phyloP scores from a whole-genome alignment of 495 filamentous ascomycete species.

The Venustampulla echinocandica region DNA sequence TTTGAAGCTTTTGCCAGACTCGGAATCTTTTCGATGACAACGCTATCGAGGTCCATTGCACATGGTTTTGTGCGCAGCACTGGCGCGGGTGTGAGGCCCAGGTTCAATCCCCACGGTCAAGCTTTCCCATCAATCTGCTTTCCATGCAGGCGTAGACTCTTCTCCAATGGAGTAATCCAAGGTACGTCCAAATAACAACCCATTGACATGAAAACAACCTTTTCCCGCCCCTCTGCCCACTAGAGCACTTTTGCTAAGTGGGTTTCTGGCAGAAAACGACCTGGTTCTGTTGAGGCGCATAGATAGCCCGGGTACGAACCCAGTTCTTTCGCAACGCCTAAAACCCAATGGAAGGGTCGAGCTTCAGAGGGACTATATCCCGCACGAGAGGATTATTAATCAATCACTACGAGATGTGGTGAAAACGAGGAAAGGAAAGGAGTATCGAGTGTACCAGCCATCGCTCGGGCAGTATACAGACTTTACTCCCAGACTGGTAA shows the following conservation, averaged over 20 bases:
- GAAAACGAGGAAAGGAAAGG: slow-evolving; percentile 38
- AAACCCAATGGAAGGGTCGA: slow-evolving; percentile 35
- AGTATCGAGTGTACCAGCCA: slow-evolving; percentile 50
- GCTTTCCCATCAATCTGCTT: not conserved
- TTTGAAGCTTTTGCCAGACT: not conserved
- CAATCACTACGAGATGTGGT: slow-evolving; percentile 46
- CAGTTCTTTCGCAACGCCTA: slow-evolving; percentile 36
- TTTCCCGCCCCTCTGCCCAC: not conserved
- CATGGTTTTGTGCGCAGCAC: too few relatives aligned
- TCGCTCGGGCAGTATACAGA: slow-evolving; percentile 64
- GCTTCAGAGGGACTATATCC: slow-evolving; percentile 41
- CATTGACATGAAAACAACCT: too few relatives aligned
- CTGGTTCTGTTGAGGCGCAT: slow-evolving; percentile 15
- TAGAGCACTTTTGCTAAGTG: not conserved
- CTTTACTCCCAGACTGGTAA: slow-evolving; percentile 55
- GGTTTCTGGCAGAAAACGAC: slow-evolving; percentile 11
- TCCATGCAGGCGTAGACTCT: not conserved
- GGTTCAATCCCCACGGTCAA: too few relatives aligned
- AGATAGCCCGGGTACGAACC: not conserved
- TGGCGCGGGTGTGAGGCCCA: too few relatives aligned
- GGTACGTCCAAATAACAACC: slow-evolving; percentile 9
- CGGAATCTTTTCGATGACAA: slow-evolving; percentile 1
- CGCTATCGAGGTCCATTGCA: not conserved
- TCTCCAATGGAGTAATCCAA: slow-evolving; percentile 2
- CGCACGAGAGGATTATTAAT: slow-evolving; percentile 57